These are phyloP conservation scores for Sporothrix dimorphospora DNA, from an alignment of 2,329 filamentous ascomycete species.

Conservation along the genomic window DNA sequence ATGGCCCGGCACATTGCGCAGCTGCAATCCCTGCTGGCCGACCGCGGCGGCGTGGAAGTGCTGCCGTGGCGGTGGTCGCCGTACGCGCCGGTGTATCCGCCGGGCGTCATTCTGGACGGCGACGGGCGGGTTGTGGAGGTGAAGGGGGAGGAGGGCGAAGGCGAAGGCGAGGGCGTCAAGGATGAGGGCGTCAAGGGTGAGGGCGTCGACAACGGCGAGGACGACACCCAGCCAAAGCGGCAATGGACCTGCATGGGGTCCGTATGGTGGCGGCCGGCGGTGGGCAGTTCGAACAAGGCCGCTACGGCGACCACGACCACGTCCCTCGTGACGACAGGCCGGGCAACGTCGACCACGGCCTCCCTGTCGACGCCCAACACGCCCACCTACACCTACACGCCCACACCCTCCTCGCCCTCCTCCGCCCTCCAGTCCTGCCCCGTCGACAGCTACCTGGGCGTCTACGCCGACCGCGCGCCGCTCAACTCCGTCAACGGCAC, in stretches of 20 bases:
- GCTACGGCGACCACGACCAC: background rate
- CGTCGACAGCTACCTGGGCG: slow-evolving; percentile 68
- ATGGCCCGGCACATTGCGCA: slow-evolving; percentile 69
- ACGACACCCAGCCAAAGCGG: slow-evolving; percentile 1
- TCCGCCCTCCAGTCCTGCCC: slow-evolving; percentile 47
- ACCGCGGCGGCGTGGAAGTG: slow-evolving; percentile 62
- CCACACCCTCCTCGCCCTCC: slow-evolving; percentile 39
- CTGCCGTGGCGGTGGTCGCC: slow-evolving; percentile 52
- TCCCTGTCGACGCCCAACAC: background rate
- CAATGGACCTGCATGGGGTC: slow-evolving; percentile 45
- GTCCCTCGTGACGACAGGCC: background rate
- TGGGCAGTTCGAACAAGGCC: background rate
- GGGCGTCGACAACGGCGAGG: background rate
- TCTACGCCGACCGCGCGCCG: slow-evolving; percentile 63
- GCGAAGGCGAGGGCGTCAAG: background rate
- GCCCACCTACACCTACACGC: slow-evolving; percentile 11
- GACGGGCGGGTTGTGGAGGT: slow-evolving; percentile 35
- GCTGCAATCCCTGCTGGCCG: slow-evolving; percentile 67
- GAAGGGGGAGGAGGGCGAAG: background rate
- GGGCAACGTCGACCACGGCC: background rate
- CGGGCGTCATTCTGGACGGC: slow-evolving; percentile 38
- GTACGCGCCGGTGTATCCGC: slow-evolving; percentile 38
- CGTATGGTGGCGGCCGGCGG: slow-evolving; percentile 38
- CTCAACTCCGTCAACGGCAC: slow-evolving; percentile 77
- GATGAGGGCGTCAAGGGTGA: too few species aligned